Base-by-base conservation (phyloP, 2,329 filamentous ascomycete species). In the Aspergillus sp. region DNA sequence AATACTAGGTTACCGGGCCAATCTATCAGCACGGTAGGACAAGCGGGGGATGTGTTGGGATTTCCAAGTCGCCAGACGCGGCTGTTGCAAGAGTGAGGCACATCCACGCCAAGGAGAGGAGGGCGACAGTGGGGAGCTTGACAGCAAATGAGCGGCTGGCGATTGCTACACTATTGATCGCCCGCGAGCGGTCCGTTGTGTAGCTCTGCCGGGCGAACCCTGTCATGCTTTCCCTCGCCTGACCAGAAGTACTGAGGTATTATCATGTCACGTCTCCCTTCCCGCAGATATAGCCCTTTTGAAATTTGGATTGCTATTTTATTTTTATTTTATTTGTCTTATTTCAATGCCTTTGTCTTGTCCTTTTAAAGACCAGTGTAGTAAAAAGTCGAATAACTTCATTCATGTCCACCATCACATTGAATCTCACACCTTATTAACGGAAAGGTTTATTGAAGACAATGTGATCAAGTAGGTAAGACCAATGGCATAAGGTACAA, bases 21-120 rank as follows among this genome's bases (percentile, higher is more conserved):
- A 36, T 30, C 32, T 36, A 13, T 6, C 11, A 36, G 10, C 11
- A 36, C 11, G 27, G 36, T 42, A n/a, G 47, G 21, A 55, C 44
- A 23, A 32, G 39, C 36, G 19, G 51, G 17, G 38, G 21, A 11
- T 13, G 38, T 44, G 52, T 42, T 41, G 42, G 32, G 48, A 64
- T 64, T 66, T 63, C 55, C 48, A 49, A 39, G 56, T 65, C 66
- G 66, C 65, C 64, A 68, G 64, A 65, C 62, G 66, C 66, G 66
- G 66, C 66, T 68, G 62, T 60, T 62, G 57, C 25, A 27, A 50
- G 54, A 58, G 51, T 51, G 52, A 59, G 49, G 53, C 44, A 57
- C 44, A 50, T 44, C 42, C 38, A 58, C 54, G 55, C 54, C 57
- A 64, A 57, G 60, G 19, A 58, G 55, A 47, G 60, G 30, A 39